Evolutionary conservation across 306 rosid genomes (phyloP), one percentile per base, ranked within the genome.

Genomic region (Canavalia gladiata): DNA sequence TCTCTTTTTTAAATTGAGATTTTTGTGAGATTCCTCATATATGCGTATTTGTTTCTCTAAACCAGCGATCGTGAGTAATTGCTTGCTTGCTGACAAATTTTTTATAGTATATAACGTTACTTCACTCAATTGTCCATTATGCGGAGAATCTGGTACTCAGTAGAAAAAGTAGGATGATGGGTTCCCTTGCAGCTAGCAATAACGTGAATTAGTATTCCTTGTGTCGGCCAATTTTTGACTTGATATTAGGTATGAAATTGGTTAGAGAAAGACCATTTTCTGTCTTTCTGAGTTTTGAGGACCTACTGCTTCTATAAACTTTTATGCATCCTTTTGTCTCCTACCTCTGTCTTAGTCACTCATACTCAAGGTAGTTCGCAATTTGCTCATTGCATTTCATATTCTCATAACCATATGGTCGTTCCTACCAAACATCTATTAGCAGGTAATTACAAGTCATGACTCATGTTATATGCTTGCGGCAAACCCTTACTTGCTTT

Each of bases 141-240:
- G 81, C 43, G 9, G 7, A 68, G 77, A 82, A 75, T 75, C 46
- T 68, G 47, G 72, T 68, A 30, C 47, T 37, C 5, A 1, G 41
- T 45, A 65, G 75, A 45, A 42, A 70, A 37, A 5, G 80, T 54
- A 52, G 10, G 28, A 35, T 47, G 81, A 82, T 33, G 84, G 82
- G 87, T 69, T 85, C 74, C 68, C 51, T 65, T 18, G 37, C 13
- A 9, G 33, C n/a, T 50, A 72, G 56, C 78, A 75, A 62, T 77
- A 78, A 76, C 87, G 45, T 49, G 78, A 70, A 52, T 68, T 56
- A 59, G 76, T 74, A 75, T 85, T 77, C 86, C 47, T 43, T n/a
- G 30, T 88, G 92, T 87, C 89, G 80, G 89, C 18, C 33, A 89
- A 39, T 64, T 72, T 80, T 78, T 45, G 83, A 79, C 37, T 45